Conservation (phyloP, 768 basidiomycete genomes). For the Xanthoconium stramineum region DNA sequence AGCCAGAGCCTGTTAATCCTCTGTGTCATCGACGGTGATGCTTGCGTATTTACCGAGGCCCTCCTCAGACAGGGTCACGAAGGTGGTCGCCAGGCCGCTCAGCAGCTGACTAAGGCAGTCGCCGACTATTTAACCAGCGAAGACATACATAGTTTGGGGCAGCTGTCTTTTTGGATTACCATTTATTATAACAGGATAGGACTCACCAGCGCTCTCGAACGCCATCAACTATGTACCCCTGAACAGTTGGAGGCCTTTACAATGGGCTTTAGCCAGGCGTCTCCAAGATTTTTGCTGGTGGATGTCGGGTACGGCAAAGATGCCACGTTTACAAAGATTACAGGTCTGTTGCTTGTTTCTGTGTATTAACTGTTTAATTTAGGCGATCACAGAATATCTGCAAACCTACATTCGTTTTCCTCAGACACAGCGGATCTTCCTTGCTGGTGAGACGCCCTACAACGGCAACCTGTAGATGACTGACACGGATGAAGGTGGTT, state of each 20-base stretch:
- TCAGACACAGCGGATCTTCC: slow-evolving; percentile 70
- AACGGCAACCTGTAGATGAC: background rate
- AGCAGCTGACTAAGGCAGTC: slow-evolving; percentile 63
- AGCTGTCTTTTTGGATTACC: slow-evolving; percentile 73
- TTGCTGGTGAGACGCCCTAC: slow-evolving; percentile 50
- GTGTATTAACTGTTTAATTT: background rate
- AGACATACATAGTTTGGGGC: slow-evolving; percentile 56
- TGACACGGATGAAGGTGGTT: slow-evolving; percentile 44
- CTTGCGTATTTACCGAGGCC: slow-evolving; percentile 59
- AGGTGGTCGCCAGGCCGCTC: slow-evolving; percentile 60
- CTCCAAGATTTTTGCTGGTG: slow-evolving; percentile 64
- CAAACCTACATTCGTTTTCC: slow-evolving; percentile 69
- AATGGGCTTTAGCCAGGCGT: slow-evolving; percentile 69
- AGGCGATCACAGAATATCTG: slow-evolving; percentile 54
- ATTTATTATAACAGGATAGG: slow-evolving; percentile 66
- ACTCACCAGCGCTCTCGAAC: slow-evolving; percentile 48
- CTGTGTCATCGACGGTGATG: slow-evolving; percentile 73
- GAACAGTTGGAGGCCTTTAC: slow-evolving; percentile 72
- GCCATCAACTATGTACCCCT: slow-evolving; percentile 52
- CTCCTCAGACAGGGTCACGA: slow-evolving; percentile 60
- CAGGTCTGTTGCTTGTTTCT: slow-evolving; percentile 42
- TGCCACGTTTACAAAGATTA: slow-evolving; percentile 62
- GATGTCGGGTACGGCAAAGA: slow-evolving; percentile 69
- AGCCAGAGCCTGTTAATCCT: slow-evolving; percentile 66
- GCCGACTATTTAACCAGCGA: slow-evolving; percentile 65